Base-by-base conservation (phyloP, 1,139 yeast species). In the Insectozyma bohioensis region DNA sequence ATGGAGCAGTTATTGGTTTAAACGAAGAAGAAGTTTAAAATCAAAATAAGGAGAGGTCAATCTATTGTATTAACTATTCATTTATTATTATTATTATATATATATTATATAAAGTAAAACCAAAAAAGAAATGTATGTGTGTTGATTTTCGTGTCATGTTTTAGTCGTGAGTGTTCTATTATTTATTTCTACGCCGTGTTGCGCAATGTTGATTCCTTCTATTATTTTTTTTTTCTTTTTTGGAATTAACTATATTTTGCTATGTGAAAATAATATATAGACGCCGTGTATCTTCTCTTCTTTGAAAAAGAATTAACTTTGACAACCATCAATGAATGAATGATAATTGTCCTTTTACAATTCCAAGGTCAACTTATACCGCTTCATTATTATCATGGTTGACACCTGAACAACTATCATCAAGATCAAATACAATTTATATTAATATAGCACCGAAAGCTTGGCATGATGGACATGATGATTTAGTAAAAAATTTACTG, bases 401-500 rank as follows among this genome's bases (percentile, higher is more conserved):
- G 12, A 20, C 25, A 2, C 69, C 85, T 0, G 42, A 54, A 6
- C 73, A 75, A 29, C 54, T 85, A 6, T 67, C 79, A 24, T 60
- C 63, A 15, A 63, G 67, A 8, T 67, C 86, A 0, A 61, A 69
- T 30, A 67, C 75, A 5, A 51, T 75, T 2, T 59, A 85, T 14
- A 49, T 87, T 3, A 95, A 95, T 0, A 70, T 73, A 0, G 56
- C 82, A 2, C 95, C 95, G 0, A 57, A 61, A 13, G 61, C 75
- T 12, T 85, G 94, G 94, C 53, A 69, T 26, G 51, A 62, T 29
- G 49, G 56, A 50, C 23, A 54, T 36, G 46, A 45, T 46, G 43
- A 47, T n/a, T 27, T 52, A 10, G 24, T 52, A 11, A 21, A 36
- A 16, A 29, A 24, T 11, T 25, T 21, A 20, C 26, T 37, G 9